Percentiles rank a stretch among this genome's conserved stretches.
Conservation (phyloP, 805 yeast species). For the Candida endomychidarum region DNA sequence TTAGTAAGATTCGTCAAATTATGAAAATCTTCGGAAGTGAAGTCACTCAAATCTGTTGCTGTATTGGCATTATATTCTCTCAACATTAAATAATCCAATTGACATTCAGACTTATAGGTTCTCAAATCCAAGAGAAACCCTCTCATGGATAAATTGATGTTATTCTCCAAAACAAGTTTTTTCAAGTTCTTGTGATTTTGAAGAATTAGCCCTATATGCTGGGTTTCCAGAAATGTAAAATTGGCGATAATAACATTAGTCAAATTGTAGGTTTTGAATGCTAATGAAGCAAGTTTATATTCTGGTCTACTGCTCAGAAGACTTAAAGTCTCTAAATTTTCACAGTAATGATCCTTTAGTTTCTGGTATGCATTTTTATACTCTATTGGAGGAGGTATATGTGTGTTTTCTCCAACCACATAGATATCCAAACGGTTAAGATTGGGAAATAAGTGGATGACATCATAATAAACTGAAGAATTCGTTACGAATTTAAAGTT, state of each 20-base stretch:
- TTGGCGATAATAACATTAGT: constrained; percentile 28
- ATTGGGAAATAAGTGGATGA: constrained; percentile 10
- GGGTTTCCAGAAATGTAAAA: constrained; percentile 29
- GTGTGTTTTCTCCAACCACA: not conserved
- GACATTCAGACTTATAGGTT: constrained; percentile 29
- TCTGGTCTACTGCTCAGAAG: constrained; percentile 17
- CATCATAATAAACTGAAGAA: constrained; percentile 2
- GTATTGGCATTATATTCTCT: constrained; percentile 27
- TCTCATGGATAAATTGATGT: constrained; percentile 26
- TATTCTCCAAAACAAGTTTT: constrained; percentile 33
- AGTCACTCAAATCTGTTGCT: constrained; percentile 27
- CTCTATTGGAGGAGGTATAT: not conserved
- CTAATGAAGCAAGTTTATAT: constrained; percentile 25
- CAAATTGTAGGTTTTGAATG: constrained; percentile 25
- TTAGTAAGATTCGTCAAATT: constrained; percentile 23
- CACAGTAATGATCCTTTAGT: constrained; percentile 1
- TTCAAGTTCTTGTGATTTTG: constrained; percentile 11
- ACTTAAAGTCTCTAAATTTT: constrained; percentile 19
- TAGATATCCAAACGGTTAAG: constrained; percentile 8
- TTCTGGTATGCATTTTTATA: constrained; percentile 4
- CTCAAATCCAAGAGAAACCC: constrained; percentile 28
- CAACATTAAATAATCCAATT: constrained; percentile 25
- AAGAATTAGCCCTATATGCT: constrained; percentile 29
- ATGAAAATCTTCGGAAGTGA: constrained; percentile 22
- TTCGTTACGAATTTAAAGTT: constrained; percentile 20